These are phyloP conservation scores for Echium plantagineum DNA, from an alignment of 257 asterid genomes.

Conservation along the genomic window DNA sequence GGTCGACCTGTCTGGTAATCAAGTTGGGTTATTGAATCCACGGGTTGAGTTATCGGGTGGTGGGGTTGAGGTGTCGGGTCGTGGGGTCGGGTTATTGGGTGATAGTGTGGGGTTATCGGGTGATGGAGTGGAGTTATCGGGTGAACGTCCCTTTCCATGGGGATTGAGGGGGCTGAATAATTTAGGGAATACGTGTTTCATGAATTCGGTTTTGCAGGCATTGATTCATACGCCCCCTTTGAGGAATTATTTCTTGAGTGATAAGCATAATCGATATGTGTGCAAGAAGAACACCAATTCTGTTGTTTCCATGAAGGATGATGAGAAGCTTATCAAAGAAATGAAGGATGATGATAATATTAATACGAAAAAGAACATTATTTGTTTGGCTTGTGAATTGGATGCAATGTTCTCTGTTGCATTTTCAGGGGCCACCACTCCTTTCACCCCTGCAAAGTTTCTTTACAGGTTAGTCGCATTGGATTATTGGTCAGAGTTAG, in stretches of 20 bases:
- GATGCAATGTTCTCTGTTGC: constrained; percentile 81
- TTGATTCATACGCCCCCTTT: constrained; percentile 88
- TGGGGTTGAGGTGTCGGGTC: no score
- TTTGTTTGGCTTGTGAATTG: constrained; percentile 94
- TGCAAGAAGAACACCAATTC: constrained; percentile 52
- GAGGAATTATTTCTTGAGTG: constrained; percentile 79
- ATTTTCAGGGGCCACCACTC: constrained; percentile 55
- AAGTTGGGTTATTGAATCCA: no score
- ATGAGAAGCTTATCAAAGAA: neutral
- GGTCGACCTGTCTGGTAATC: no score
- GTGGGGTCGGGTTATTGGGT: no score
- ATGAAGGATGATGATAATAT: constrained; percentile 26
- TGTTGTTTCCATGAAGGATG: constrained; percentile 12
- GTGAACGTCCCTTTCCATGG: constrained; percentile 11
- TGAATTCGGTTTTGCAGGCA: constrained; percentile 92
- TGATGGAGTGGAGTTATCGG: no score
- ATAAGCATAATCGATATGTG: constrained; percentile 65
- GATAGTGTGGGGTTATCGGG: no score
- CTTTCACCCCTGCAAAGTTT: constrained; percentile 87
- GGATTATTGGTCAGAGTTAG: no score
- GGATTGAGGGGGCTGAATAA: constrained; percentile 84
- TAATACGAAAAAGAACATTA: constrained; percentile 26
- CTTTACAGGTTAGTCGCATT: constrained; percentile 47
- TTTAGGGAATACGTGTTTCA: constrained; percentile 84
- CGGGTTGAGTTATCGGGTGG: no score